A percentile compares a stretch with the other conserved stretches of the same genome.
Evolutionary conservation across 2,329 filamentous ascomycete species (phyloP).

Genomic region (Trichoderma koningiopsis): DNA sequence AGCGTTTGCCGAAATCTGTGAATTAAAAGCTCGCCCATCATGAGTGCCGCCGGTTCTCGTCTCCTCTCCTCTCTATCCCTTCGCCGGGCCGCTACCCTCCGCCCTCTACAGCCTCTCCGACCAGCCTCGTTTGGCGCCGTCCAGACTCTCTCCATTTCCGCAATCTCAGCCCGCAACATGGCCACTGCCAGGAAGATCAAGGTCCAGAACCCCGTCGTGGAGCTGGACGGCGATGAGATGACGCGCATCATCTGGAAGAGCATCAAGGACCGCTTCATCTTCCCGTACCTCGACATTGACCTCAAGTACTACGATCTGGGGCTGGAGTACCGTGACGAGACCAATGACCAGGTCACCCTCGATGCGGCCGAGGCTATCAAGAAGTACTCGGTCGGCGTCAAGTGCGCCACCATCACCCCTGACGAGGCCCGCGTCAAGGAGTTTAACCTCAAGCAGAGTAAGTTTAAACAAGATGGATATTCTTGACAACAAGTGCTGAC

Average conservation of each 20-base stretch:
- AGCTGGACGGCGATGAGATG: constrained; percentile 95
- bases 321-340: constrained; percentile 92
- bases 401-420: constrained; percentile 98
- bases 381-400: constrained; percentile 98
- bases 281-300: constrained; percentile 94
- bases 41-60: constrained; percentile 35
- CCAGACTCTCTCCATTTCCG: constrained; percentile 63
- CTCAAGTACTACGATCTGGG: constrained; percentile 98
- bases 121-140: constrained; percentile 46
- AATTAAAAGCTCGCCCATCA: constrained; percentile 3
- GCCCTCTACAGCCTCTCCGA: constrained; percentile 40
- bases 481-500: background rate
- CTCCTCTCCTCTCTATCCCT: constrained; percentile 36
- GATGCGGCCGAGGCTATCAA: constrained; percentile 97
- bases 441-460: constrained; percentile 98
- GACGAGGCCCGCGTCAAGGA: constrained; percentile 96
- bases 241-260: constrained; percentile 98
- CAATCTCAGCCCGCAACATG: constrained; percentile 69
- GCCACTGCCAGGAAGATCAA: constrained; percentile 80
- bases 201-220: constrained; percentile 98
- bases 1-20: background rate
- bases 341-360: constrained; percentile 91
- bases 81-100: constrained; percentile 35
- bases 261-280: constrained; percentile 99
- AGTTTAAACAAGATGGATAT: constrained; percentile 35